phyloP scores from a whole-genome alignment of 176 grass and related monocot genomes.

The Eragrostis curvula region DNA sequence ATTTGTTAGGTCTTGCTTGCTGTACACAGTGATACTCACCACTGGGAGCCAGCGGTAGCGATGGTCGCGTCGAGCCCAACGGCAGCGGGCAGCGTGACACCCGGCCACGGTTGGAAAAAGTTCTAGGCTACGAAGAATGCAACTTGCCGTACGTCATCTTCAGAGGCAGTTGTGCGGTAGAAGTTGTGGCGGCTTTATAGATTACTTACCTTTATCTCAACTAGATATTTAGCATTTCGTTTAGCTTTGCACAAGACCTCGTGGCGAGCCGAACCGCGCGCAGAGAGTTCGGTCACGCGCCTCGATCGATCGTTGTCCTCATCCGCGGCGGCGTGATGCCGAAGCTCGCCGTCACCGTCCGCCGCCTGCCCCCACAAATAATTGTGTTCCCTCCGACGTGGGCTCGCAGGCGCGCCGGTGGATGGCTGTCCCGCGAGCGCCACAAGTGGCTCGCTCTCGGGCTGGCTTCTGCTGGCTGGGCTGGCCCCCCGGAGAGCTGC shows the following conservation, averaged over 20 bases:
- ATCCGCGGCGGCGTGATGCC: background rate
- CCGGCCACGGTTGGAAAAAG: background rate
- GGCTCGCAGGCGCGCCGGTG: background rate
- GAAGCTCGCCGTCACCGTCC: background rate
- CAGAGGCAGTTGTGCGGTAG: background rate
- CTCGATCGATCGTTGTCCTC: background rate
- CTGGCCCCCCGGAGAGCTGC: background rate
- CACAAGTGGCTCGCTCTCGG: background rate
- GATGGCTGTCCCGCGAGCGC: background rate
- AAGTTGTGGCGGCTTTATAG: background rate
- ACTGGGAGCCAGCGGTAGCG: too few species aligned
- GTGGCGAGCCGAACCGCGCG: too few species aligned
- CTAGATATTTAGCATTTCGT: background rate
- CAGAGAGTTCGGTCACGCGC: background rate
- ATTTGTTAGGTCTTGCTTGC: background rate
- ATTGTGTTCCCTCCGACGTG: background rate
- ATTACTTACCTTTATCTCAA: background rate
- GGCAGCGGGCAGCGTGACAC: background rate
- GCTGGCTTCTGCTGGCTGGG: background rate
- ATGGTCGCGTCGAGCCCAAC: background rate
- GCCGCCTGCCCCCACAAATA: constrained; percentile 15
- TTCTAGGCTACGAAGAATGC: background rate
- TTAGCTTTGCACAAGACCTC: background rate
- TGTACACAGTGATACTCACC: background rate
- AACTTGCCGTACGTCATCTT: background rate